These are phyloP conservation scores for Chrysosphaeria jannelii DNA, from an alignment of 2,329 filamentous ascomycete genomes.

Conservation along the genomic window DNA sequence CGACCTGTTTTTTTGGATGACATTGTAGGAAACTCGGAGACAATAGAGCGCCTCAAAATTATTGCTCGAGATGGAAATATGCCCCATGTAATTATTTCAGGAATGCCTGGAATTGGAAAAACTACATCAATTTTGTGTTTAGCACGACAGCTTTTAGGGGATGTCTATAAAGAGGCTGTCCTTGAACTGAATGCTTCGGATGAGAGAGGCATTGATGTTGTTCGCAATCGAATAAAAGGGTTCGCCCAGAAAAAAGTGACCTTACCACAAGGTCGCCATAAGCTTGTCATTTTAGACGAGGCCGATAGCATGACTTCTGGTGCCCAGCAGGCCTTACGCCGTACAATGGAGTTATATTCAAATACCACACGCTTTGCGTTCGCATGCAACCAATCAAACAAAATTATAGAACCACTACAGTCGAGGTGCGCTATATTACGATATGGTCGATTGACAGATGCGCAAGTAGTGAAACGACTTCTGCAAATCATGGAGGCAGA, in stretches of 20 bases:
- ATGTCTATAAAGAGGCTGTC: conserved; percentile 91
- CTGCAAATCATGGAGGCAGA: conserved; percentile 84
- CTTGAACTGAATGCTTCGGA: conserved; percentile 90
- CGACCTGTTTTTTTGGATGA: conserved; percentile 83
- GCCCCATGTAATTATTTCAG: conserved; percentile 98
- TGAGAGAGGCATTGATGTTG: conserved; percentile 89
- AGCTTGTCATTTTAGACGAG: conserved; percentile 91
- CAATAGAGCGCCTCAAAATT: conserved; percentile 87
- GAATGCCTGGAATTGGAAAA: conserved; percentile 97
- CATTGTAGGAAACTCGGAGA: conserved; percentile 92
- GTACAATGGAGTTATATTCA: conserved; percentile 98
- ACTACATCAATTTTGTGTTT: conserved; percentile 87
- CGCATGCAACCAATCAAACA: conserved; percentile 95
- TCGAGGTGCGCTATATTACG: conserved; percentile 87
- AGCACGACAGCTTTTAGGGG: conserved; percentile 67
- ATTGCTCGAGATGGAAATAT: conserved; percentile 98
- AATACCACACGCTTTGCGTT: conserved; percentile 92
- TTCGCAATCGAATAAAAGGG: conserved; percentile 88
- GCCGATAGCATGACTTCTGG: conserved; percentile 95
- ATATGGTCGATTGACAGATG: conserved; percentile 75
- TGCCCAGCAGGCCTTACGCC: conserved; percentile 74
- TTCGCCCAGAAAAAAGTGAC: conserved; percentile 99
- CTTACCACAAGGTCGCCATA: conserved; percentile 65
- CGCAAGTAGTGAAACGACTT: conserved; percentile 68
- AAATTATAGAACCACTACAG: conserved; percentile 97